phyloP scores from a whole-genome alignment of 768 basidiomycete species.

The Suillus plorans region DNA sequence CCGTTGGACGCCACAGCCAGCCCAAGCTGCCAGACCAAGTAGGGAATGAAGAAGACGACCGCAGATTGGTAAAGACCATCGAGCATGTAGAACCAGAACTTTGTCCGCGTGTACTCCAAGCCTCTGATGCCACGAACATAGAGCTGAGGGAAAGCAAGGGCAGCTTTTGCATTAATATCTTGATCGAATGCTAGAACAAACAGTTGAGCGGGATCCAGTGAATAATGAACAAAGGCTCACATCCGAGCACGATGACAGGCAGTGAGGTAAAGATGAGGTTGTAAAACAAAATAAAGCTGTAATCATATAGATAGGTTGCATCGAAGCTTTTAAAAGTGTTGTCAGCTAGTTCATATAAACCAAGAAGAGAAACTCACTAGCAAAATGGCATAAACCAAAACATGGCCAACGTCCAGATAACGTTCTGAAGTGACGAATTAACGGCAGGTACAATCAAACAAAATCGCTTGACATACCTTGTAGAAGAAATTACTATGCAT shows the following conservation, averaged over 20 bases:
- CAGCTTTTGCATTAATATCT: constrained; percentile 87
- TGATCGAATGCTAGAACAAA: constrained; percentile 75
- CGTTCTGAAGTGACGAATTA: constrained; percentile 52
- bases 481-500: constrained; percentile 99
- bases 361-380: constrained; percentile 46
- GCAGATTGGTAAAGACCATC: constrained; percentile 94
- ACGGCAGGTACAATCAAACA: neutral
- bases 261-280: constrained; percentile 93
- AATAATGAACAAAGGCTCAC: constrained; percentile 39
- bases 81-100: constrained; percentile 94
- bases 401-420: constrained; percentile 90
- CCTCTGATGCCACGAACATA: constrained; percentile 94
- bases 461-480: constrained; percentile 57
- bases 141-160: constrained; percentile 91
- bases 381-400: constrained; percentile 95
- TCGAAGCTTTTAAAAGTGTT: constrained; percentile 63
- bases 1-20: constrained; percentile 74
- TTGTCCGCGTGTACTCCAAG: constrained; percentile 85
- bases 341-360: constrained; percentile 15
- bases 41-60: constrained; percentile 86
- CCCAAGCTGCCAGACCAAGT: constrained; percentile 66
- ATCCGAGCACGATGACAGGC: constrained; percentile 88
- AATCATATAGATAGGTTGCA: constrained; percentile 92
- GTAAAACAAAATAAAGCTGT: constrained; percentile 90
- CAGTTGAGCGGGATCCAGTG: constrained; percentile 1